These are phyloP conservation scores for Blastobotrys petasosporus DNA, from an alignment of 1,139 yeast species.

Conservation along the genomic window DNA sequence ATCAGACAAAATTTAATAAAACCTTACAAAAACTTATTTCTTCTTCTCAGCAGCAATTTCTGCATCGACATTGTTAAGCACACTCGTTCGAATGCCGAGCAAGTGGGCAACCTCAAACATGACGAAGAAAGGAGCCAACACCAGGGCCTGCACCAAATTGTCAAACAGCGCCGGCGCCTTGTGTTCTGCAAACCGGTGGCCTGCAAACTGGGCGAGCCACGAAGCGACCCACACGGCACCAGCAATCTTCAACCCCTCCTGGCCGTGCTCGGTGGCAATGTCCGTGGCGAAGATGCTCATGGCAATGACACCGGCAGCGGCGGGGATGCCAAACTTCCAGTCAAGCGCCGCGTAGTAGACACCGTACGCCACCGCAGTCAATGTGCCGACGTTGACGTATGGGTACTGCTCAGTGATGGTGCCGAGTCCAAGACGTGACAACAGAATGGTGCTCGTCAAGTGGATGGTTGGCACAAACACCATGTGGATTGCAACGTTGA, in stretches of 20 bases:
- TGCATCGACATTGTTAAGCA: slow-evolving; percentile 51
- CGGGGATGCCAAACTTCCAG: slow-evolving; percentile 38
- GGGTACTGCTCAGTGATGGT: slow-evolving; percentile 29
- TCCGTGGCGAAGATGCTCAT: slow-evolving; percentile 25
- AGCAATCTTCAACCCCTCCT: slow-evolving; percentile 25
- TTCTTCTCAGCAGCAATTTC: slow-evolving; percentile 17
- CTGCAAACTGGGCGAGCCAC: slow-evolving; percentile 87
- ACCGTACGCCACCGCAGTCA: slow-evolving; percentile 39
- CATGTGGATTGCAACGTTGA: slow-evolving; percentile 72
- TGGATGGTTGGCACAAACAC: slow-evolving; percentile 76
- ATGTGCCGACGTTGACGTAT: slow-evolving; percentile 38
- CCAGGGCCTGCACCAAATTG: slow-evolving; percentile 75
- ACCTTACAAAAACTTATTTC: not conserved
- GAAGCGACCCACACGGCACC: slow-evolving; percentile 43
- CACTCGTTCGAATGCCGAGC: slow-evolving; percentile 53
- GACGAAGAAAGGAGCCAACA: slow-evolving; percentile 87
- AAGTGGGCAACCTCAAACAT: slow-evolving; percentile 67
- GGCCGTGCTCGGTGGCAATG: slow-evolving; percentile 17
- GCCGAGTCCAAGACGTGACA: slow-evolving; percentile 30
- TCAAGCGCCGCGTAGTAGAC: slow-evolving; percentile 42
- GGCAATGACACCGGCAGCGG: slow-evolving; percentile 35
- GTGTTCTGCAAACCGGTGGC: slow-evolving; percentile 77
- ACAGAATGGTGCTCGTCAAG: slow-evolving; percentile 45
- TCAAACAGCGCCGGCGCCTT: slow-evolving; percentile 86
- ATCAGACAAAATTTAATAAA: not conserved